Base-by-base conservation (phyloP, 164 flowering plant species). In the Saururus chinensis region DNA sequence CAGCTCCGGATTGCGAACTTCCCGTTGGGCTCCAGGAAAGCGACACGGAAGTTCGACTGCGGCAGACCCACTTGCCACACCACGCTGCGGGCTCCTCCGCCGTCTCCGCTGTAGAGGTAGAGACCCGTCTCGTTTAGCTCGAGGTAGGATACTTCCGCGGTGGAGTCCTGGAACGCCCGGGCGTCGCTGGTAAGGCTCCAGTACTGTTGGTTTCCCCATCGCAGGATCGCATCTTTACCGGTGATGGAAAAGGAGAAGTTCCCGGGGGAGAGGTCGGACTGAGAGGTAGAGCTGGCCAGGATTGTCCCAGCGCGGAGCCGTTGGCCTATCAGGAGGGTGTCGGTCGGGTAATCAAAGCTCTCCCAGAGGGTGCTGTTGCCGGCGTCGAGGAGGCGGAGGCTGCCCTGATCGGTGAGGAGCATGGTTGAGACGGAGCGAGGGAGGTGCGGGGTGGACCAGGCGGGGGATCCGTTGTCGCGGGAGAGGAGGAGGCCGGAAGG, bases 151-250 rank as follows among this genome's bases (percentile, higher is more conserved):
- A 73, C 80, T 9, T 48, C 62, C 57, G 63, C 57, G 71, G 67
- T 77, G 8, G 83, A 72, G 66, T 80, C 73, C 51, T 6, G 62
- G 57, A 64, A 75, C 19, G 84, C 95, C 30, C 53, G 57, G 1
- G 75, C 55, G 19, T 79, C 82, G 92, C 82, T 87, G 7, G 95
- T 77, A 53, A 92, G 24, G 60, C 74, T 75, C 95, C 96, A 88
- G 62, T 88, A 92, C 20, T 72, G 73, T 20, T 72, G 70, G 11
- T 71, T 75, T 9, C 66, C 53, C 98, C 98, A 92, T 60, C 74
- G 81, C 25, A 85, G 57, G 16, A 79, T 8, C 1, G 79, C 86
- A 74, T 88, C 88, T 5, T 69, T 63, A 6, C 56, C 62, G 19
- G 70, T 69, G 37, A 92, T 57, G 0, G 45, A 23, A 42, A 92